These are phyloP conservation scores for Eucalyptus sp. DNA, from an alignment of 345 rosid genomes.

Conservation along the genomic window DNA sequence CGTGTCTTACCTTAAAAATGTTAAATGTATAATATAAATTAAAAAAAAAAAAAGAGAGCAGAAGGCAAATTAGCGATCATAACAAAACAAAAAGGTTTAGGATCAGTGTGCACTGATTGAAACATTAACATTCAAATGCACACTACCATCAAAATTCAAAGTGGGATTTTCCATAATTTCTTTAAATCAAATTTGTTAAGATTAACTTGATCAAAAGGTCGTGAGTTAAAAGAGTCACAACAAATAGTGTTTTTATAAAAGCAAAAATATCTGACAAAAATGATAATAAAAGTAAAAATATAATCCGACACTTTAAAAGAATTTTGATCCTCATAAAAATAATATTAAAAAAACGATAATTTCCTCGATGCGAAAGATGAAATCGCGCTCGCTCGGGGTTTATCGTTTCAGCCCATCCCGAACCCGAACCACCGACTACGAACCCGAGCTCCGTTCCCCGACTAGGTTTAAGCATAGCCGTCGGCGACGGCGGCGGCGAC, in stretches of 20 bases:
- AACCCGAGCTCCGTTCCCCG: neutral
- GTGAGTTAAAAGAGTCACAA: accelerated
- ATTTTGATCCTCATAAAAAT: neutral
- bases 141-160: neutral
- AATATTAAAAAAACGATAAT: neutral
- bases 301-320: neutral
- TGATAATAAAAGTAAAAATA: neutral
- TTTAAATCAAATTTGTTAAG: no score
- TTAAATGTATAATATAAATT: no score
- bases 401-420: neutral
- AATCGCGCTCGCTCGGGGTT: neutral
- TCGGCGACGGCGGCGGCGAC: neutral
- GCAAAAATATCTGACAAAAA: neutral
- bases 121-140: no score
- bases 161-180: neutral
- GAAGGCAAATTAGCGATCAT: neutral
- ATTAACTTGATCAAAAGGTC: no score
- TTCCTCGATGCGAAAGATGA: neutral
- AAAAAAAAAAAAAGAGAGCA: neutral
- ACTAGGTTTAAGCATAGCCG: slow-evolving; percentile 11
- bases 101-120: neutral
- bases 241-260: neutral
- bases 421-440: neutral
- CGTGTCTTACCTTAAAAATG: neutral
- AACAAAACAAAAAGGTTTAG: no score